Conservation (phyloP, 2,329 filamentous ascomycete genomes). For the Ascochyta koolunga region DNA sequence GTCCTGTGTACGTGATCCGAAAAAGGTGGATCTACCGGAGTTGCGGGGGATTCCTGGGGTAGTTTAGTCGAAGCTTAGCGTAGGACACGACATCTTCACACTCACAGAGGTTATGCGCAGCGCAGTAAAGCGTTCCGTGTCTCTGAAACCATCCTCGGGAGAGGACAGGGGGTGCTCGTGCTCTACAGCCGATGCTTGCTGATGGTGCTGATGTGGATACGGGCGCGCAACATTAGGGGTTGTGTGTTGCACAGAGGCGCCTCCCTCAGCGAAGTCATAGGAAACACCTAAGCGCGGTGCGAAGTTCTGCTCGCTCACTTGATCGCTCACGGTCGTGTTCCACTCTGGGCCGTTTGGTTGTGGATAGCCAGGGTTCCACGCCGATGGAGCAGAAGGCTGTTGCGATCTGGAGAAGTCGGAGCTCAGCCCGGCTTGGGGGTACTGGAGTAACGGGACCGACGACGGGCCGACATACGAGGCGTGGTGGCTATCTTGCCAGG, state of each 20-base stretch:
- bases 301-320: constrained; percentile 15
- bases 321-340: constrained; percentile 20
- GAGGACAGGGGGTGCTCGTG: constrained; percentile 17
- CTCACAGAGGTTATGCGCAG: constrained; percentile 31
- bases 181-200: constrained; percentile 8
- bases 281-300: constrained; percentile 11
- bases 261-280: constrained; percentile 27
- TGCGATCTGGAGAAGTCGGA: constrained; percentile 32
- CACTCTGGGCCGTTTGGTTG: constrained; percentile 27
- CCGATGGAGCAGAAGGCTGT: constrained; percentile 20
- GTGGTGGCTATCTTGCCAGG: constrained; percentile 33
- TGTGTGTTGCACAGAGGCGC: constrained; percentile 26
- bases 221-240: constrained; percentile 21
- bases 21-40: constrained; percentile 32
- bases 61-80: constrained; percentile 29
- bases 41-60: constrained; percentile 28
- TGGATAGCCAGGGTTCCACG: constrained; percentile 29
- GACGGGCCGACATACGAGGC: constrained; percentile 34
- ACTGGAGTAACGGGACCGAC: constrained; percentile 32
- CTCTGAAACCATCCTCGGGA: constrained; percentile 17
- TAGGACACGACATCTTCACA: constrained; percentile 17
- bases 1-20: constrained; percentile 25
- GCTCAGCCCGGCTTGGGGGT: constrained; percentile 27
- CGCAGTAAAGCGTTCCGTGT: constrained; percentile 24
- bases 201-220: constrained; percentile 19